Evolutionary conservation across 306 rosid genomes (phyloP).

Genomic region (Alnus rubra): DNA sequence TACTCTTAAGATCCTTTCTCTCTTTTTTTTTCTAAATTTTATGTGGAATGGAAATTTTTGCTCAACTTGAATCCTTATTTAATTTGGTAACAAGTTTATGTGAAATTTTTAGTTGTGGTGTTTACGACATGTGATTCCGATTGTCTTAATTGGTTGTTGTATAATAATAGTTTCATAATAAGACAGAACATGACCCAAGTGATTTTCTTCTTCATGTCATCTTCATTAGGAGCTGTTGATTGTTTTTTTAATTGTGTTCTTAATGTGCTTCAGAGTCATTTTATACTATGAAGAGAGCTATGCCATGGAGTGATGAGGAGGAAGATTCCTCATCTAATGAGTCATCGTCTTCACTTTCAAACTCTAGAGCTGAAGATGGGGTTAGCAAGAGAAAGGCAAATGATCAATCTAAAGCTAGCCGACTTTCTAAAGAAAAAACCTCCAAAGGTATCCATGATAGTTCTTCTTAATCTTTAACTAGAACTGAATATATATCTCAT

Average conservation of each 20-base stretch:
- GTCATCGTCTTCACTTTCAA: constrained; percentile 52
- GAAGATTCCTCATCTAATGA: constrained; percentile 52
- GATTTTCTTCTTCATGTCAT: neutral
- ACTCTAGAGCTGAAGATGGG: constrained; percentile 44
- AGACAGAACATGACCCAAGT: neutral
- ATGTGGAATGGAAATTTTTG: no score
- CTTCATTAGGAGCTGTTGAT: neutral
- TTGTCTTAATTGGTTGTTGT: neutral
- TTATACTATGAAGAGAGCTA: constrained; percentile 70
- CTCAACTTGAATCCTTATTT: no score
- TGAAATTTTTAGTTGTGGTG: neutral
- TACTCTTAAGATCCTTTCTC: no score
- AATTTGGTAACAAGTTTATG: no score
- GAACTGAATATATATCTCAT: neutral
- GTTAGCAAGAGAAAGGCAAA: constrained; percentile 39
- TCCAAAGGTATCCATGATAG: constrained; percentile 12
- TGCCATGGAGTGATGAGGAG: constrained; percentile 72
- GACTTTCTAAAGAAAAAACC: constrained; percentile 18
- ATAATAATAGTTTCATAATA: neutral
- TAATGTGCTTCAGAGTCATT: constrained; percentile 24
- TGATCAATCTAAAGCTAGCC: constrained; percentile 10
- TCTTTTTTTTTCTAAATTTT: no score
- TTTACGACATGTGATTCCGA: neutral
- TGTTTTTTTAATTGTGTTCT: constrained; percentile 4
- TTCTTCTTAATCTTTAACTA: neutral